These are phyloP conservation scores for Phytopythium mirpurense DNA, from an alignment of 352 stramenopile species.

Conservation along the genomic window DNA sequence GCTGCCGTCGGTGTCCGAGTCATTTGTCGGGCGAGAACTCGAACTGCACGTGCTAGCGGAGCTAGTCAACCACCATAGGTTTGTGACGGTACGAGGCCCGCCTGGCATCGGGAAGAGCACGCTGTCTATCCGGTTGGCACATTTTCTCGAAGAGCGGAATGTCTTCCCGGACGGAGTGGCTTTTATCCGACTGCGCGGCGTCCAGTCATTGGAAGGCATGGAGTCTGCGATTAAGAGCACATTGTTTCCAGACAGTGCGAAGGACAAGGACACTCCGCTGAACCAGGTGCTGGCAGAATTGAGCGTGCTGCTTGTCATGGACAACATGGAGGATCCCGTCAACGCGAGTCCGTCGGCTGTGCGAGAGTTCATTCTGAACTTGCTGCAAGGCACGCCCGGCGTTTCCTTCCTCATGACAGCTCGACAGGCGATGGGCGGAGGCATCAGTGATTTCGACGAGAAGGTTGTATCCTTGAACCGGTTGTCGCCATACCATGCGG, in stretches of 20 bases:
- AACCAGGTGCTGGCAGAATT: conserved; percentile 46
- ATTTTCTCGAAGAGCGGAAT: conserved; percentile 69
- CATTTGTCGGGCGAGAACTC: conserved; percentile 70
- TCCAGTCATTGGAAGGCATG: conserved; percentile 66
- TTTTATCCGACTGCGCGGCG: conserved; percentile 62
- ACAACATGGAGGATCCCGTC: conserved; percentile 83
- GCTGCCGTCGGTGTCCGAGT: conserved; percentile 55
- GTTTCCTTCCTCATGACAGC: conserved; percentile 72
- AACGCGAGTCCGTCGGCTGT: conserved; percentile 54
- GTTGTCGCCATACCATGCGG: conserved; percentile 61
- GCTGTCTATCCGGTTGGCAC: conserved; percentile 59
- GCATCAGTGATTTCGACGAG: conserved; percentile 67
- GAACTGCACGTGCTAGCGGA: conserved; percentile 66
- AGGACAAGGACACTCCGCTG: conserved; percentile 60
- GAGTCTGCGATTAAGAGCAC: conserved; percentile 70
- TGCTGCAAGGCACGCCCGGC: conserved; percentile 56
- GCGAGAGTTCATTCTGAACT: conserved; percentile 53
- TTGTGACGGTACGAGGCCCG: conserved; percentile 69
- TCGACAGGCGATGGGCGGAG: conserved; percentile 62
- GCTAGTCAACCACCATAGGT: conserved; percentile 47
- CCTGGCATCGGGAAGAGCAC: conserved; percentile 79
- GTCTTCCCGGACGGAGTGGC: conserved; percentile 70
- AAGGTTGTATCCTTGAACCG: conserved; percentile 79
- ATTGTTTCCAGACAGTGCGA: conserved; percentile 52
- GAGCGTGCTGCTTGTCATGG: conserved; percentile 65